Evolutionary conservation across 192 early-diverging fungal genomes (phyloP).

Genomic region (Coemansia reversa): DNA sequence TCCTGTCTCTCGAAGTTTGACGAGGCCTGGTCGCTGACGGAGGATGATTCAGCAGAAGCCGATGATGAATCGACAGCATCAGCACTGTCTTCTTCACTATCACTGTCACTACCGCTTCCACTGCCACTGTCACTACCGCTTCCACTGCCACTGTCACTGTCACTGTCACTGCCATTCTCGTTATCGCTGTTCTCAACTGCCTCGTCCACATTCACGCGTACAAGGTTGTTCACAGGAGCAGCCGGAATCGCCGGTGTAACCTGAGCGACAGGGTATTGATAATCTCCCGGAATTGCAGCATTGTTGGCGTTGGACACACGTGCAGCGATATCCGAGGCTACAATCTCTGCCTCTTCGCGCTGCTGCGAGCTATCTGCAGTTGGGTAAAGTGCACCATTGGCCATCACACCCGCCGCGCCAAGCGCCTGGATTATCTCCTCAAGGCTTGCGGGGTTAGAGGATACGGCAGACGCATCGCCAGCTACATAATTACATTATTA

Average conservation of each 20-base stretch:
- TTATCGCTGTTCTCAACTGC: conserved; percentile 24
- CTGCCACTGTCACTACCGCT: conserved; percentile 11
- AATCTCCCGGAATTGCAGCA: neutral
- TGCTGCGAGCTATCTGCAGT: conserved; percentile 39
- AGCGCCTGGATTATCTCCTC: conserved; percentile 49
- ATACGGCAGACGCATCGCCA: conserved; percentile 20
- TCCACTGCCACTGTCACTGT: neutral
- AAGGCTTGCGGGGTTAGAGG: conserved; percentile 41
- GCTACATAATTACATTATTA: conserved; percentile 9
- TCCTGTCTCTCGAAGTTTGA: no score
- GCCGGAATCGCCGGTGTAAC: neutral
- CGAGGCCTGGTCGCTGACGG: no score
- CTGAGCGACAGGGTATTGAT: no score
- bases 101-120: conserved; percentile 16
- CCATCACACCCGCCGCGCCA: conserved; percentile 47
- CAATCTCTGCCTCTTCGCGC: conserved; percentile 45
- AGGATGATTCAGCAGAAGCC: no score
- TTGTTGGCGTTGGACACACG: conserved; percentile 39
- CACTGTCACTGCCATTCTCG: conserved; percentile 13
- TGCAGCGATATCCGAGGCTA: conserved; percentile 46
- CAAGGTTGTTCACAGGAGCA: conserved; percentile 16
- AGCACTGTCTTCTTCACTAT: conserved; percentile 9
- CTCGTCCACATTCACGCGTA: conserved; percentile 23
- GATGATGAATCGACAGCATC: no score
- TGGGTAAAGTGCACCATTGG: conserved; percentile 47